phyloP scores from a whole-genome alignment of 257 asterid genomes.

The Lycium barbarum region DNA sequence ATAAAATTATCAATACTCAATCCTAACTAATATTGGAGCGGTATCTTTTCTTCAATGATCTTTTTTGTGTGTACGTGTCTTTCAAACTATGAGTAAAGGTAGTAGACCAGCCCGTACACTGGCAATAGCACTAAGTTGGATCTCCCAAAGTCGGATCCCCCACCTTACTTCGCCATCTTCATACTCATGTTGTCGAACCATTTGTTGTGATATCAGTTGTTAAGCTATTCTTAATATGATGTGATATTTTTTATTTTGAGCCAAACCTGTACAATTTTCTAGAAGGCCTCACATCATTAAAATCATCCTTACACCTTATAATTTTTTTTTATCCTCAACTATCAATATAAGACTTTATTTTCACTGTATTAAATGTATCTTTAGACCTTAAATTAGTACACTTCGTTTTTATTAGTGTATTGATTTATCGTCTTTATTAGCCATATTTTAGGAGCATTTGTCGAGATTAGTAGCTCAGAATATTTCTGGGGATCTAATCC shows the following conservation, averaged over 20 bases:
- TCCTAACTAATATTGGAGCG: too few species aligned
- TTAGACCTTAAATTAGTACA: neutral
- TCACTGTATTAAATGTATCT: too few species aligned
- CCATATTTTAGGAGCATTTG: neutral
- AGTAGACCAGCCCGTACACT: accelerated
- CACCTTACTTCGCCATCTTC: too few species aligned
- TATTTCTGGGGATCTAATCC: neutral
- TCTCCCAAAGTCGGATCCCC: too few species aligned
- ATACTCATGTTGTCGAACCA: neutral
- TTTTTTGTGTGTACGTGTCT: neutral
- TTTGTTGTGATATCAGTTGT: neutral
- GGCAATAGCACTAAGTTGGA: neutral
- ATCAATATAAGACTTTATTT: too few species aligned
- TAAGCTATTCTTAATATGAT: neutral
- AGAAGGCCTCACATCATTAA: neutral
- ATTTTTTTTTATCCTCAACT: too few species aligned
- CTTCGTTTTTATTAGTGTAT: neutral
- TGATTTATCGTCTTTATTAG: neutral
- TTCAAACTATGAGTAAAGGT: neutral
- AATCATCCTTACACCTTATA: neutral
- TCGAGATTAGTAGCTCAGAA: neutral
- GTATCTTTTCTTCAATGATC: too few species aligned
- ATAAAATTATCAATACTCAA: too few species aligned
- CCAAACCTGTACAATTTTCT: neutral
- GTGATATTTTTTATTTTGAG: neutral